phyloP scores from a whole-genome alignment of 306 rosid genomes.

The Fragaria nilgerrensis region DNA sequence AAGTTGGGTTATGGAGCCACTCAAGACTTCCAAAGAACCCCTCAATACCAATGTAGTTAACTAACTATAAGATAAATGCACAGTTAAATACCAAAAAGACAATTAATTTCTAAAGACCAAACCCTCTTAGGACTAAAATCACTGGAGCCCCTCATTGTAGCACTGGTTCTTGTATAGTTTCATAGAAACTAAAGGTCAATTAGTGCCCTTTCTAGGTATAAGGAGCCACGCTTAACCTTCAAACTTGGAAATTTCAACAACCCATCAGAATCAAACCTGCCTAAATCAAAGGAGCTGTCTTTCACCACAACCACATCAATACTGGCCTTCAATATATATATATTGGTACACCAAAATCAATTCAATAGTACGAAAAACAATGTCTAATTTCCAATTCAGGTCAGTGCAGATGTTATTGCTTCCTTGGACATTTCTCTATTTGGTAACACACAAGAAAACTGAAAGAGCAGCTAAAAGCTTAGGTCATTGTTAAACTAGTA shows the following conservation, averaged over 20 bases:
- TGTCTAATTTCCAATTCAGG: constrained; percentile 1
- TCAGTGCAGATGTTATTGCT: neutral
- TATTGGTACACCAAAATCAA: neutral
- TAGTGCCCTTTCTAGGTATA: too few species aligned
- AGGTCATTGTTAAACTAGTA: neutral
- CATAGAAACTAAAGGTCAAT: neutral
- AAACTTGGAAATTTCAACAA: neutral
- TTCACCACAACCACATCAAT: neutral
- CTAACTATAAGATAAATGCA: too few species aligned
- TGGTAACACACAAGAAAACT: neutral
- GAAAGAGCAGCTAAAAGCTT: neutral
- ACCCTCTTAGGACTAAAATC: neutral
- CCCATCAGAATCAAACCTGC: neutral
- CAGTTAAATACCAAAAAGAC: too few species aligned
- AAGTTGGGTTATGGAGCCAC: too few species aligned
- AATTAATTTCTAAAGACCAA: too few species aligned
- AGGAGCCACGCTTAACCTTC: neutral
- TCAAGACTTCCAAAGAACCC: too few species aligned
- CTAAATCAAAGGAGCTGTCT: neutral
- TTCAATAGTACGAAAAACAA: neutral
- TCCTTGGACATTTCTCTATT: neutral
- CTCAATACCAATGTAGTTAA: too few species aligned
- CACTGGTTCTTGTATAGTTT: neutral
- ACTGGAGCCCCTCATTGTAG: neutral
- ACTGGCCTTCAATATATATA: neutral